Evolutionary conservation across 2,329 filamentous ascomycete genomes (phyloP).

Genomic region (Aspergillus calidoustus): DNA sequence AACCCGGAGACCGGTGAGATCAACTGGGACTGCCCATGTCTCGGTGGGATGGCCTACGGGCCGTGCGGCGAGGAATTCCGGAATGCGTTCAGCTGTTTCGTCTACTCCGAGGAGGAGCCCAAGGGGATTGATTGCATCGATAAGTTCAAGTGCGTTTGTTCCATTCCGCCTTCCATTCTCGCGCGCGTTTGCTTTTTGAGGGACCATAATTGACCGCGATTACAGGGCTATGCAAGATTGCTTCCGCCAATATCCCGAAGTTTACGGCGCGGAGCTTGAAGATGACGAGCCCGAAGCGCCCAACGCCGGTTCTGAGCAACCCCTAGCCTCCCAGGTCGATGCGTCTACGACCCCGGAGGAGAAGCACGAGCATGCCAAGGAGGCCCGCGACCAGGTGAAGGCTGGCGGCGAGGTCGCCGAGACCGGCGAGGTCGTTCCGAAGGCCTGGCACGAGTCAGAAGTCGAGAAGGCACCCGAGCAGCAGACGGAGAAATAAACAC

Average conservation of each 20-base stretch:
- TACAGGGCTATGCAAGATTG: conserved; percentile 93
- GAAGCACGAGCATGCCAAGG: conserved; percentile 30
- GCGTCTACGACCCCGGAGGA: conserved; percentile 32
- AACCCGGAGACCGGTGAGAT: conserved; percentile 99
- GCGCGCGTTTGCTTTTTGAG: neutral
- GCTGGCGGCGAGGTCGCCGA: conserved; percentile 39
- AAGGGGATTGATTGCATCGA: conserved; percentile 98
- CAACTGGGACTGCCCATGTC: conserved; percentile 98
- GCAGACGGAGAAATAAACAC: conserved; percentile 26
- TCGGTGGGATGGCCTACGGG: conserved; percentile 95
- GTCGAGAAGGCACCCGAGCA: conserved; percentile 27
- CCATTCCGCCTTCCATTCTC: neutral
- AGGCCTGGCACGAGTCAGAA: conserved; percentile 53
- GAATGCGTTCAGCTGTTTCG: conserved; percentile 96
- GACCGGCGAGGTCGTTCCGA: conserved; percentile 53
- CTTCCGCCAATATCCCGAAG: conserved; percentile 88
- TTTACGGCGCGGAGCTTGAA: conserved; percentile 87
- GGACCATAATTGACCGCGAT: conserved; percentile 19
- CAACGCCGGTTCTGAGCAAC: conserved; percentile 29
- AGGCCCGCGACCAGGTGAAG: conserved; percentile 31
- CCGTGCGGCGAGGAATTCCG: conserved; percentile 96
- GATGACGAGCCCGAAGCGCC: conserved; percentile 64
- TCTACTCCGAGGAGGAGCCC: conserved; percentile 90
- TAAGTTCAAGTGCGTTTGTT: conserved; percentile 81
- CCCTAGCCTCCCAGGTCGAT: conserved; percentile 31